Base-by-base conservation (phyloP, 2,329 filamentous ascomycete genomes). In the Pseudogymnoascus sp. region DNA sequence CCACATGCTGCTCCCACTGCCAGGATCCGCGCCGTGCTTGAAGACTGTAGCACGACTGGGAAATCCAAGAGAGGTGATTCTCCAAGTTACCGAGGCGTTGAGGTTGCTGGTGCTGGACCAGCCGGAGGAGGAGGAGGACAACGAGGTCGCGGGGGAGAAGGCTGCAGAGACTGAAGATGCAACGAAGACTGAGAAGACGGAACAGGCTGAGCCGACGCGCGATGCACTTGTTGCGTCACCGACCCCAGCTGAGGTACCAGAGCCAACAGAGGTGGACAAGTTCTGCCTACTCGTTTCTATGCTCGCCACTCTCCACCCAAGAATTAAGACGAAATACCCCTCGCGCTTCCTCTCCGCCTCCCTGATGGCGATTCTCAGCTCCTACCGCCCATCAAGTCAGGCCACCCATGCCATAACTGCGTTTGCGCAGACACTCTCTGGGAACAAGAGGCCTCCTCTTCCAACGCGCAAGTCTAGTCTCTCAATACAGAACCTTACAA, bases 31-130 rank as follows among this genome's bases (percentile, higher is more conserved):
- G 67, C 37, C 62, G 57, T 92, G 90, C 71, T 79, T 93, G 14
- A 83, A 88, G 72, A 89, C 87, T 31, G 86, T 93, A 62, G 90
- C 90, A 34, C 83, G 86, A 23, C 80, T 91, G 40, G 90, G 90
- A 61, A 95, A 93, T 72, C 90, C 90, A 1, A 81, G 90, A 61
- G 90, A 95, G 74, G 88, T 92, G 54, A 88, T 93, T 65, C 79
- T 95, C 69, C 93, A 93, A 73, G 85, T 91, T 31, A 86, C 90
- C 26, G 89, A 93, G 73, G 83, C 85, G 12, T 78, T 95, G 66
- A 84, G 88, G 61, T 70, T 82, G 14, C 77, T 89, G 4, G 76
- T 81, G 5, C 80, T 83, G 57, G 72, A 75, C 1, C 75, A 75
- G 1, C 71, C 67, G 10, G 76, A 79, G n/a, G 76, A 80, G 26